A percentile compares a stretch with the other conserved stretches of the same genome.
phyloP scores from a whole-genome alignment of 2,329 filamentous ascomycete genomes.

The Fusarium sacchari region DNA sequence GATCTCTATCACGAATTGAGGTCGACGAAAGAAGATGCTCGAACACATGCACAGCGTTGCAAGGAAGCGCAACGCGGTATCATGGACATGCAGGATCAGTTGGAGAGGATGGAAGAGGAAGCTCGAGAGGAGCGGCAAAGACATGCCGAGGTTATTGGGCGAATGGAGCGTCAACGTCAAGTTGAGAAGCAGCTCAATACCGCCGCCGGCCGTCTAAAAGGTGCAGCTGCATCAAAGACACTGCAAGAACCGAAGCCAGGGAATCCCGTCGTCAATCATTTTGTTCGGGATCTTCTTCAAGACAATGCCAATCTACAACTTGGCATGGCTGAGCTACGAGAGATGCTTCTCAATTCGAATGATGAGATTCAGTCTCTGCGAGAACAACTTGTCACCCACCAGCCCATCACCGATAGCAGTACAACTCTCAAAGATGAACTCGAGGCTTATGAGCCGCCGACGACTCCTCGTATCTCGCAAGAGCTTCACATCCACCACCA shows the following conservation, averaged over 20 bases:
- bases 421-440: conserved; percentile 78
- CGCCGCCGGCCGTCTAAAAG: conserved; percentile 82
- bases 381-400: conserved; percentile 82
- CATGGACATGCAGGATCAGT: conserved; percentile 81
- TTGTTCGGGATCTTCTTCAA: conserved; percentile 93
- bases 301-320: conserved; percentile 95
- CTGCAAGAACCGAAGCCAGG: conserved; percentile 67
- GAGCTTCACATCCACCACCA: conserved; percentile 95
- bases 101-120: conserved; percentile 89
- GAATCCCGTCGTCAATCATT: conserved; percentile 86
- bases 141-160: conserved; percentile 81
- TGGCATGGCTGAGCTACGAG: conserved; percentile 88
- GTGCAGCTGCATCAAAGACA: conserved; percentile 77
- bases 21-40: conserved; percentile 77
- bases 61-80: conserved; percentile 84
- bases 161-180: conserved; percentile 84
- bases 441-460: conserved; percentile 55
- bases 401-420: conserved; percentile 65
- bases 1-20: conserved; percentile 74
- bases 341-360: conserved; percentile 90
- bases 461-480: conserved; percentile 60
- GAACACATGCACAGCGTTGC: conserved; percentile 83
- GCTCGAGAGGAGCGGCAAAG: conserved; percentile 81
- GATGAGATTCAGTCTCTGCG: conserved; percentile 90
- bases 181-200: conserved; percentile 85